Evolutionary conservation across 495 filamentous ascomycete species (phyloP), one percentile per base, ranked within the genome.

Genomic region (Patellaria atrata): DNA sequence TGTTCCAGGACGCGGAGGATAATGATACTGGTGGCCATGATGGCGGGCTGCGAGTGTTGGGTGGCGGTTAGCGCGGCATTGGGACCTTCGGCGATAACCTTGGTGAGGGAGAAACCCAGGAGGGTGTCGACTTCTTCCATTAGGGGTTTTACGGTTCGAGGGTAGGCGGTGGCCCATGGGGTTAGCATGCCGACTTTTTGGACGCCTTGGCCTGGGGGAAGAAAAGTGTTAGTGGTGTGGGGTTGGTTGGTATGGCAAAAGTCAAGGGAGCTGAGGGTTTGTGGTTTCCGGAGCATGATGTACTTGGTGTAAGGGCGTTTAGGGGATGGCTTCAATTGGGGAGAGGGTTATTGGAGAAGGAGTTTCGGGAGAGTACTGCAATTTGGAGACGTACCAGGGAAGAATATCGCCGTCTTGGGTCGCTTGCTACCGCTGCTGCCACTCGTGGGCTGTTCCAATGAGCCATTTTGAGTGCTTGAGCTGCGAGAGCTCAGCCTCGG

Each of bases 101-200:
- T 60, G 22, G 82, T 81, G 17, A 94, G 61, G 2, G 61, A 55
- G 43, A 75, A 68, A 27, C 74, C 64, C 40, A 94, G 63, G 2
- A 71, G 68, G 27, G 66, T 52, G 60, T 97, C 86, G 57, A 93
- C 82, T 57, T 91, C 77, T 37, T 91, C 72, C 35, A 94, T 56
- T 20, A 93, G 65, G 3, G 68, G 69, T 4, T 55, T 56, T 13
- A 78, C 75, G 20, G 81, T 91, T 28, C 53, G 48, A 10, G 89
- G 87, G 53, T 93, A 97, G 32, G 71, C 71, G 42, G 79, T 70
- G 38, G 85, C 63, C 82, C 91, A 94, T 21, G 81, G 70, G 18
- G 66, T 66, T 21, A 79, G 64, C 89, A 97, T 97, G 51, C 84
- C 87, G 3, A 94, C 78, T 48, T 81, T 75, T 54, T 97, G 89